Evolutionary conservation across 2,329 filamentous ascomycete genomes (phyloP).

Genomic region (Beauveria sp.): DNA sequence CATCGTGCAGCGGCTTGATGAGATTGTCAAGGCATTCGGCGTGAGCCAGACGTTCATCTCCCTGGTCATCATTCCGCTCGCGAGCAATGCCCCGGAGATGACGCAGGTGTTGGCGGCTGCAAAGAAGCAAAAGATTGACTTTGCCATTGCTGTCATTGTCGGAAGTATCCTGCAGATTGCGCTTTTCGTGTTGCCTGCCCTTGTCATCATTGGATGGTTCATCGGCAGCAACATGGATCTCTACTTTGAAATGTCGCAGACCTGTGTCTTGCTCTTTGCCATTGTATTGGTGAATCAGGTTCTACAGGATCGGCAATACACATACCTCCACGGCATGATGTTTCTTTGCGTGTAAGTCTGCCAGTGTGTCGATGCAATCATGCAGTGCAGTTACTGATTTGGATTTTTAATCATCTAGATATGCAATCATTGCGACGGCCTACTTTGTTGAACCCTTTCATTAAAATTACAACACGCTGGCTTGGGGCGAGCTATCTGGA

Average conservation of each 20-base stretch:
- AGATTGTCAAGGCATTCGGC: slow-evolving; percentile 3
- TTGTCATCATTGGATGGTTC: slow-evolving; percentile 13
- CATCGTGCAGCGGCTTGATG: slow-evolving; percentile 11
- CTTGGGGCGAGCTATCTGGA: neutral
- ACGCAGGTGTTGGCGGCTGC: slow-evolving; percentile 14
- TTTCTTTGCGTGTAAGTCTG: slow-evolving; percentile 14
- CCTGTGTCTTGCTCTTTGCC: slow-evolving; percentile 14
- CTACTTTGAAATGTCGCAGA: slow-evolving; percentile 15
- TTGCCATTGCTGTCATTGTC: slow-evolving; percentile 15
- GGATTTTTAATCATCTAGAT: neutral
- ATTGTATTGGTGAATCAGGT: slow-evolving; percentile 15
- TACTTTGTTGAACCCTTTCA: slow-evolving; percentile 9
- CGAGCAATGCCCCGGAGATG: slow-evolving; percentile 14
- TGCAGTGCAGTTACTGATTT: neutral
- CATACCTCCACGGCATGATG: slow-evolving; percentile 14
- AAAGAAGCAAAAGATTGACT: slow-evolving; percentile 13
- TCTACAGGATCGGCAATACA: slow-evolving; percentile 14
- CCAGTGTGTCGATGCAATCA: neutral
- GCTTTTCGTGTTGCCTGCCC: slow-evolving; percentile 13
- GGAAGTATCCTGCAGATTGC: slow-evolving; percentile 16
- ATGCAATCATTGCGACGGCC: slow-evolving; percentile 8
- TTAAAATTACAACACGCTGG: slow-evolving; percentile 3
- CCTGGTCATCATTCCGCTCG: slow-evolving; percentile 14
- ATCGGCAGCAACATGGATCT: slow-evolving; percentile 11
- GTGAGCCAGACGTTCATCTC: slow-evolving; percentile 15